Evolutionary conservation across 257 asterid species (phyloP), one percentile per base, ranked within the genome.

Genomic region (Eustoma russellianum): DNA sequence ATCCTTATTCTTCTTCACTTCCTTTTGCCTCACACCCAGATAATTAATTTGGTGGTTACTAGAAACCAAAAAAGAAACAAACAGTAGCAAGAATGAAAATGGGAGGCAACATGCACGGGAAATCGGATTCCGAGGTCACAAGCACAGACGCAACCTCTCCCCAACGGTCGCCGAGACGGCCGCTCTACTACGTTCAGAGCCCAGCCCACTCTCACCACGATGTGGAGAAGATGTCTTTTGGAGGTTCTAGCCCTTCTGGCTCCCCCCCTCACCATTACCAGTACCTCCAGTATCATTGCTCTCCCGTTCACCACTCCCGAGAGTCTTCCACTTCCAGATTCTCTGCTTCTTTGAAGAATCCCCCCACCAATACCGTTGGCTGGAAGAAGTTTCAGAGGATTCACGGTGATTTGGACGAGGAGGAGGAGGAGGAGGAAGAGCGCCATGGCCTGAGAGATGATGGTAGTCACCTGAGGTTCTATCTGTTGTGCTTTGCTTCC

Each of bases 241-340:
- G 86, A 19, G 43, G 43, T 38, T 90, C 93, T 9, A 86, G 91
- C 38, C 97, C 97, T 0, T 79, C 76, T 55, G 94, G 83, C n/a
- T 86, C 97, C 0, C 97, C 97, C 1, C 9, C 85, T 52, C 95
- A 85, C 52, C 66, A 63, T 8, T 57, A 50, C 64, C 43, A 38
- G 43, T 38, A 38, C 43, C 43, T 7, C 9, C 92, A 77, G 16
- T 83, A 83, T 76, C 95, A 89, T 64, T 89, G 92, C 64, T 89
- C 97, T 1, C 97, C 97, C 34, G 83, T 85, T 50, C 93, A 90
- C 82, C 96, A 90, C 74, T 90, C 97, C 3, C 74, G 96, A 9
- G 96, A 90, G 57, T 90, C 96, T 3, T 90, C 97, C 17, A 90
- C 93, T 13, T 86, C 94, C 0, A 56, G 94, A 19, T 86, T 74